These are phyloP conservation scores for Pleurotus cornucopiae DNA, from an alignment of 768 basidiomycete genomes.

Conservation along the genomic window DNA sequence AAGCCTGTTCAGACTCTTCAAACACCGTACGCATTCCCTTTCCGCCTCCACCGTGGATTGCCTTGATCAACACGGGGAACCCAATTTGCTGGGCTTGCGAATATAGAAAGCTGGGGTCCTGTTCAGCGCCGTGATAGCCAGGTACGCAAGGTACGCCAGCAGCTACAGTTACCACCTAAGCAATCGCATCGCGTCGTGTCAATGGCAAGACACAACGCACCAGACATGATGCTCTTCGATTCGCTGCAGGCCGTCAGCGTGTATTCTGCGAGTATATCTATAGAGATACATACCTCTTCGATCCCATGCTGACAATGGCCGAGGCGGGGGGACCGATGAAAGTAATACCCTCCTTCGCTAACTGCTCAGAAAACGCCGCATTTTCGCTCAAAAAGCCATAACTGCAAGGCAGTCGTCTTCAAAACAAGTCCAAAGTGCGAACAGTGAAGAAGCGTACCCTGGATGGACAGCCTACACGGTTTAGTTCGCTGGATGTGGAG, in stretches of 20 bases:
- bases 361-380: constrained; percentile 68
- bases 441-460: constrained; percentile 45
- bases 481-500: not conserved
- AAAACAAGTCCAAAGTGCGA: constrained; percentile 5
- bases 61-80: constrained; percentile 93
- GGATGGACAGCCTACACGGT: constrained; percentile 79
- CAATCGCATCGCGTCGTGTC: too few species aligned
- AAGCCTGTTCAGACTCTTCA: constrained; percentile 48
- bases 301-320: constrained; percentile 93
- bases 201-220: constrained; percentile 29
- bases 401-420: constrained; percentile 25
- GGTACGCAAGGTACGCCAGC: constrained; percentile 93
- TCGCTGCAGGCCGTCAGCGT: constrained; percentile 43
- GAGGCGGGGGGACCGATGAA: constrained; percentile 89
- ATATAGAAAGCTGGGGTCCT: constrained; percentile 68
- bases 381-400: constrained; percentile 95
- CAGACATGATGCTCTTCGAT: constrained; percentile 92
- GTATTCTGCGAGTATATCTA: not conserved
- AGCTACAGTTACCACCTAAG: constrained; percentile 31
- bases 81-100: constrained; percentile 71
- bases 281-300: constrained; percentile 64
- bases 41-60: constrained; percentile 93
- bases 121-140: constrained; percentile 85
- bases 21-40: constrained; percentile 90
- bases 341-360: constrained; percentile 75